Evolutionary conservation across 805 yeast species (phyloP), one percentile per base, ranked within the genome.

Genomic region (Spathaspora hagerdaliae): DNA sequence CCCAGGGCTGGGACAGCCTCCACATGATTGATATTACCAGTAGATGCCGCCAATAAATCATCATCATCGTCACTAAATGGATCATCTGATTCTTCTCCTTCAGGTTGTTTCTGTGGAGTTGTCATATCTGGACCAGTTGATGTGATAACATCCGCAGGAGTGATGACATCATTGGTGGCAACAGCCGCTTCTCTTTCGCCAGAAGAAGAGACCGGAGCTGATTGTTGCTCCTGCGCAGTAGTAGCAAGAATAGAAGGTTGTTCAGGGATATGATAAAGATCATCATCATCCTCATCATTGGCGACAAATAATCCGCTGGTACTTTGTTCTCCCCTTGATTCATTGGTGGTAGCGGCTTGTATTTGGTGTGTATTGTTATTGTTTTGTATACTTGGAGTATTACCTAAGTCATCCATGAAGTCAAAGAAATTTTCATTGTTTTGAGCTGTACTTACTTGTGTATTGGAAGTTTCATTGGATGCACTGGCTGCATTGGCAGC

Each of bases 391-490:
- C 47, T 35, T 15, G 40, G 33, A 13, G 39, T 40, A 35, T 54
- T 38, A 19, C 42, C 39, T 9, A 39, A 39, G 24, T 53, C 52
- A 19, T 3, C 24, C 68, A 65, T 62, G 39, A 63, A 64, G 39
- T 60, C 54, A 60, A 64, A 63, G 37, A 63, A 67, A 44, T 62
- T 65, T 31, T 63, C 67, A 11, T 53, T 59, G 26, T 53, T 54
- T 15, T 42, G 24, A 40, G 9, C 36, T 2, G 10, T n/a, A 19
- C 24, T 5, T 19, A 19, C 24, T 14, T 34, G 19, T 34, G 8
- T 8, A 9, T 9, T n/a, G 14, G 14, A 11, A n/a, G 8, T 8
- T 14, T 34, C 14, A 11, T n/a, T 14, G 14, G 3, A 2, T 13
- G 10, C 19, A 34, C 5, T 34, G 36, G 36, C 6, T 34, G 10